Base-by-base conservation (phyloP, 1,139 yeast species). In the Arxiozyma telluris region DNA sequence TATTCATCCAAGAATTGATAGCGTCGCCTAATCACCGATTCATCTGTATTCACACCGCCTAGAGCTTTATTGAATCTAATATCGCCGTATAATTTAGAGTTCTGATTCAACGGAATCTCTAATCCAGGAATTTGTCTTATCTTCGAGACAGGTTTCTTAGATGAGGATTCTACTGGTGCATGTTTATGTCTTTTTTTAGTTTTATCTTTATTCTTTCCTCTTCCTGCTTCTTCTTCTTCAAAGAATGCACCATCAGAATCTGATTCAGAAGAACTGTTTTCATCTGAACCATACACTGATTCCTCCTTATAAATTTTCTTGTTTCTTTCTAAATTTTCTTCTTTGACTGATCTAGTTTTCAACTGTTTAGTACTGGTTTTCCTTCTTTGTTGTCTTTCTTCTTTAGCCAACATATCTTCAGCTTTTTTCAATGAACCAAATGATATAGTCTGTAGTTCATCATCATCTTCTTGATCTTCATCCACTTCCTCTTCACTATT, bases 21-120 rank as follows among this genome's bases (percentile, higher is more conserved):
- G 65, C 91, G 83, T 63, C 82, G 80, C 54, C 97, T 76, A 41
- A 84, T 79, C 56, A 76, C 76, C 41, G 75, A 73, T 55, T 81
- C 71, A 65, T 90, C 93, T 60, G 87, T 88, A 0, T 95, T 87
- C 5, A 46, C 25, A 62, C 82, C 85, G 55, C 98, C 98, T 59
- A 83, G 81, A 0, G 96, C 90, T 0, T 94, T 80, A 70, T 91
- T 96, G 68, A 93, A 93, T 61, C 98, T 77, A 41, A 94, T 83
- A 72, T 93, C 98, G 52, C 81, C 77, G 65, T 86, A 82, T 43
- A 83, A 68, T 39, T 74, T 68, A 47, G 75, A 67, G 49, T 73
- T 72, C 18, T 52, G 53, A 30, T 57, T 57, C 59, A 73, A 73
- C 21, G 76, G 69, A 25, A 62, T 60, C 44, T 76, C 78, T 47